These are phyloP conservation scores for Rhododendron molle DNA, from an alignment of 148 eudicot species.

Conservation along the genomic window DNA sequence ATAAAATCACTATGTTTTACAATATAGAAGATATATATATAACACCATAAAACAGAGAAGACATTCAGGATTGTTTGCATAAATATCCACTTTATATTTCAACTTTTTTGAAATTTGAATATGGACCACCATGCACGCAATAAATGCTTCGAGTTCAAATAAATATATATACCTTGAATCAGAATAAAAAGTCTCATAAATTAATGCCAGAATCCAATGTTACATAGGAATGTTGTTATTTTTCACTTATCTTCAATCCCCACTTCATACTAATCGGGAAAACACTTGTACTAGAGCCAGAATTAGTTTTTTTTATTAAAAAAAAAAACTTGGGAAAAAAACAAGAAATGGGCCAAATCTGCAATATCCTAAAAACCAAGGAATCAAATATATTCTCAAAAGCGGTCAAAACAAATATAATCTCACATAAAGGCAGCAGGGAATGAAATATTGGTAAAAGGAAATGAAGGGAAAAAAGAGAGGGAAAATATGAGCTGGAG, in stretches of 20 bases:
- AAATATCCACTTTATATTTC: background rate
- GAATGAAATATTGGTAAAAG: too few relatives aligned
- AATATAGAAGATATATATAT: too few relatives aligned
- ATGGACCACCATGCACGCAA: background rate
- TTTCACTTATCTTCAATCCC: background rate
- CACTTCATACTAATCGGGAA: background rate
- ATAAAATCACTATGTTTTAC: too few relatives aligned
- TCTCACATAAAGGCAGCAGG: background rate
- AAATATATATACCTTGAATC: background rate
- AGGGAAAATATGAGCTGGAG: background rate
- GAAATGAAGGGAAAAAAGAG: too few relatives aligned
- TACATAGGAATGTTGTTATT: background rate
- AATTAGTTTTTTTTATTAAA: too few relatives aligned
- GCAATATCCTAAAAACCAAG: background rate
- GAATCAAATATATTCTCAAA: background rate
- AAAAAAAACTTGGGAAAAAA: background rate
- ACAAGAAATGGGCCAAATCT: background rate
- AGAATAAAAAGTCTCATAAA: background rate
- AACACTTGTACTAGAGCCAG: too few relatives aligned
- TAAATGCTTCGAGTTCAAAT: background rate
- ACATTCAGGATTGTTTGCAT: background rate
- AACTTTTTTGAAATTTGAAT: background rate
- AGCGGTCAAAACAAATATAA: background rate
- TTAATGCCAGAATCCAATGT: slow-evolving; percentile 5
- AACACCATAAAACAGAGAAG: background rate